Percentiles rank a stretch among this genome's conserved stretches.
These are phyloP conservation scores for Plantago ovata DNA, from an alignment of 257 asterid species.

Conservation along the genomic window DNA sequence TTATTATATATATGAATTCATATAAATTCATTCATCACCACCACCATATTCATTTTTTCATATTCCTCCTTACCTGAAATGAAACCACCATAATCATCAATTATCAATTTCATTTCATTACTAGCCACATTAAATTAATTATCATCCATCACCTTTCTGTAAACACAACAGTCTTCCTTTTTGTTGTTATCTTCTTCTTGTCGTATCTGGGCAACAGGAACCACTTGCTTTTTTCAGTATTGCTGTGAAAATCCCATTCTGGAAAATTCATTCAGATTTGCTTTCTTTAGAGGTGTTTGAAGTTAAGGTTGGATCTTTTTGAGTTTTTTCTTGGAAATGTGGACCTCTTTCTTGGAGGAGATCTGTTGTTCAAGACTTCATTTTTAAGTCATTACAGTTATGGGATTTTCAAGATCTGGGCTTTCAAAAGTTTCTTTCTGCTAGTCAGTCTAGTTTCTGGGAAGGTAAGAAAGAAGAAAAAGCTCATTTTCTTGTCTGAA, in stretches of 20 bases:
- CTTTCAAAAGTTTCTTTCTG: slow-evolving; percentile 33
- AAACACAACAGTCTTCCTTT: slow-evolving; percentile 41
- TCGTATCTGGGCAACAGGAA: slow-evolving; percentile 33
- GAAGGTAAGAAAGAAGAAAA: slow-evolving; percentile 37
- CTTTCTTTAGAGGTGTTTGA: slow-evolving; percentile 23
- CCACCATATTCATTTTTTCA: slow-evolving; percentile 15
- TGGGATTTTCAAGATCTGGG: slow-evolving; percentile 65
- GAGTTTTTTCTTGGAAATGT: slow-evolving; percentile 28
- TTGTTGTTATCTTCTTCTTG: slow-evolving; percentile 25
- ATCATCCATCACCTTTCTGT: slow-evolving; percentile 33
- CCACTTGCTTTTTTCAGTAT: slow-evolving; percentile 30
- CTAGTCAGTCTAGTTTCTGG: slow-evolving; percentile 24
- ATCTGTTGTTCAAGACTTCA: slow-evolving; percentile 35
- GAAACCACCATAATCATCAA: slow-evolving; percentile 39
- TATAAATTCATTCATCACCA: slow-evolving; percentile 13
- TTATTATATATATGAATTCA: no score
- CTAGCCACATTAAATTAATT: slow-evolving; percentile 32
- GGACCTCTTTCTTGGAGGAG: slow-evolving; percentile 43
- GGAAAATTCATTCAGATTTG: slow-evolving; percentile 20
- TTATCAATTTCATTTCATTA: slow-evolving; percentile 34
- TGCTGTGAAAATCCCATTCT: slow-evolving; percentile 21
- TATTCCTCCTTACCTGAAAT: slow-evolving; percentile 44
- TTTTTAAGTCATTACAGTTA: slow-evolving; percentile 19
- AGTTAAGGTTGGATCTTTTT: slow-evolving; percentile 20
- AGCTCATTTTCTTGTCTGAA: slow-evolving; percentile 8